phyloP scores from a whole-genome alignment of 1,284 basidiomycete species.

The Tilletia horrida region DNA sequence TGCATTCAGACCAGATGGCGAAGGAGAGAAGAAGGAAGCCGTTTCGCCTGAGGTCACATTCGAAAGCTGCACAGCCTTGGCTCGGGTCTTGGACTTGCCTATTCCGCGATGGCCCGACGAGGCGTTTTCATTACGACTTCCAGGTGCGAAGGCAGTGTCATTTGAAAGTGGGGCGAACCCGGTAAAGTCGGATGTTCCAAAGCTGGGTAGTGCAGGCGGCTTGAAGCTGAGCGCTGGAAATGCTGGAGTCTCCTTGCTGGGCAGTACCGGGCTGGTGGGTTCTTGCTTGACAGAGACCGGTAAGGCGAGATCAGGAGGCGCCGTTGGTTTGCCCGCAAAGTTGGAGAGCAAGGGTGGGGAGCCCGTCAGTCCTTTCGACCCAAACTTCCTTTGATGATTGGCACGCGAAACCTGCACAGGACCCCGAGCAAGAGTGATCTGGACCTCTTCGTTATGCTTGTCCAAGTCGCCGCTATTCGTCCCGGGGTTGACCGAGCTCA shows the following conservation, averaged over 20 bases:
- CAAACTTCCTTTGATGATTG: not conserved
- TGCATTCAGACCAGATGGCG: not conserved
- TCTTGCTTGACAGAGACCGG: too few relatives aligned
- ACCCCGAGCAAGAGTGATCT: slow-evolving; percentile 45
- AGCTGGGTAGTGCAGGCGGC: not conserved
- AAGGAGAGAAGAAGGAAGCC: slow-evolving; percentile 21
- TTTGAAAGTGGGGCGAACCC: slow-evolving; percentile 2
- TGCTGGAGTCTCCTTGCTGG: not conserved
- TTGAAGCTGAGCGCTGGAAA: not conserved
- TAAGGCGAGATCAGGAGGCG: not conserved
- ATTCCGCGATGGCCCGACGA: not conserved
- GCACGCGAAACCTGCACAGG: slow-evolving; percentile 32
- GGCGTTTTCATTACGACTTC: slow-evolving; percentile 24
- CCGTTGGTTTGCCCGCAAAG: not conserved
- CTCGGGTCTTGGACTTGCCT: slow-evolving; percentile 26
- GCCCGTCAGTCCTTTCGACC: too few relatives aligned
- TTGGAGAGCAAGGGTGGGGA: too few relatives aligned
- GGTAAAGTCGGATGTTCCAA: not conserved
- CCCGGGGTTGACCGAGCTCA: slow-evolving; percentile 22
- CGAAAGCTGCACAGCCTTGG: slow-evolving; percentile 24
- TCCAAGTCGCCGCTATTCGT: slow-evolving; percentile 26
- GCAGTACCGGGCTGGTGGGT: too few relatives aligned
- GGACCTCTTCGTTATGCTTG: slow-evolving; percentile 27
- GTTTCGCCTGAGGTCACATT: slow-evolving; percentile 20
- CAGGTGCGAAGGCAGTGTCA: slow-evolving; percentile 17